Evolutionary conservation across 768 basidiomycete genomes (phyloP).

Genomic region (Leucosporidium scottii): DNA sequence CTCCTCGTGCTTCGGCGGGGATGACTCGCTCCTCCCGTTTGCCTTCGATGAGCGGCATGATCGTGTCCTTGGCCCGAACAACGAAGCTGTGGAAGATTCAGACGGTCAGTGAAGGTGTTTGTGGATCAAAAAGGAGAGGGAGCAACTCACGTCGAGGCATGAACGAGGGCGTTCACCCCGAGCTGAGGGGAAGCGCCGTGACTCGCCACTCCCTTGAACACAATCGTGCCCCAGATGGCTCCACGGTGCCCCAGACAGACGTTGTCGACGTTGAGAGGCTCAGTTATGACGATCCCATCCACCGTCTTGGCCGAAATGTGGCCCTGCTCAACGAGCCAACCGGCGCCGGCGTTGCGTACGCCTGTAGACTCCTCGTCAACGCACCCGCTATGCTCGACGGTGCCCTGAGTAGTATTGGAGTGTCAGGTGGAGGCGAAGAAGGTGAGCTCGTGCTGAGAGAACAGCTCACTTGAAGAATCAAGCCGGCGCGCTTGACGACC

Average conservation of each 20-base stretch:
- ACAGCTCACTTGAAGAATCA: constrained; percentile 1
- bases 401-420: neutral
- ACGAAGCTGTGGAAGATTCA: no score
- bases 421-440: no score
- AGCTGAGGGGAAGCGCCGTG: constrained; percentile 27
- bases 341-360: constrained; percentile 18
- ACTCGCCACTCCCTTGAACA: constrained; percentile 15
- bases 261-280: constrained; percentile 17
- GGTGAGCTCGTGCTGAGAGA: neutral
- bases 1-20: constrained; percentile 5
- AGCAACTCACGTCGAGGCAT: constrained; percentile 5
- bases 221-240: constrained; percentile 12
- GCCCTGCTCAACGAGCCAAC: constrained; percentile 21
- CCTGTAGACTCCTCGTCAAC: constrained; percentile 29
- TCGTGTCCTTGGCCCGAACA: constrained; percentile 12
- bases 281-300: constrained; percentile 24
- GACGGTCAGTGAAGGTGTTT: no score
- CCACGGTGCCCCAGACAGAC: constrained; percentile 16
- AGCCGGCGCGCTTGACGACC: constrained; percentile 2
- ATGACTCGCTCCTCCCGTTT: constrained; percentile 9
- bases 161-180: constrained; percentile 24
- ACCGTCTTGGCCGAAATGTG: constrained; percentile 13
- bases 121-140: neutral
- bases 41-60: neutral
- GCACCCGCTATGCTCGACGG: constrained; percentile 15